Base-by-base conservation (phyloP, 805 yeast species). In the Komagataella populi region DNA sequence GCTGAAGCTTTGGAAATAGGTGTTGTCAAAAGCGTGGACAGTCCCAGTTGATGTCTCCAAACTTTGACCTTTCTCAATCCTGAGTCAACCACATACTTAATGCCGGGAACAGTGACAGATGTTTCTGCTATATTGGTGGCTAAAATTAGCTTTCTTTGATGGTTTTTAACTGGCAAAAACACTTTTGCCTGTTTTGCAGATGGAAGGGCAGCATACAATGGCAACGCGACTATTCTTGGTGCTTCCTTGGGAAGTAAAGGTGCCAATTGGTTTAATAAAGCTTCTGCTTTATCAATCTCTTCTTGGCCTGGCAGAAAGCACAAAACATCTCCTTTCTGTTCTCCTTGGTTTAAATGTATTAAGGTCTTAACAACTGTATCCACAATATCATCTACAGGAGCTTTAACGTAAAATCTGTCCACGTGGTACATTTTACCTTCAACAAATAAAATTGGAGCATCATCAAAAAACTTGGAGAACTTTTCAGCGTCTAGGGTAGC, bases 91-190 rank as follows among this genome's bases (percentile, higher is more conserved):
- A 93, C 98, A 60, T 87, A 93, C 57, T 87, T 78, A 16, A 93
- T 93, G 1, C 99, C 99, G 12, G 95, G 82, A 43, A 93, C 93
- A 3, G 99, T 93, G 54, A 93, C 82, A 30, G 99, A 93, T 0
- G 99, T 93, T 70, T 93, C 99, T 0, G 99, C 99, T 58, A 93
- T 89, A 63, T 93, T 93, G 1, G 99, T 93, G 6, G 98, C 88
- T 53, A 93, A 68, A 24, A 93, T 86, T 46, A 93, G 83, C 63
- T 93, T 93, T 56, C 99, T 76, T 60, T 78, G 78, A 59, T 82
- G 73, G n/a, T 74, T 67, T 36, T 81, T 76, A 1, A 84, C 66
- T 20, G 80, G 77, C 18, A 76, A 71, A 58, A 93, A 93, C n/a
- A 89, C 91, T 56, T 76, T 73, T 60, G 83, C 78, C 63, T 93